Conservation (phyloP, 2,329 filamentous ascomycete genomes). For the Trichophyton verrucosum region DNA sequence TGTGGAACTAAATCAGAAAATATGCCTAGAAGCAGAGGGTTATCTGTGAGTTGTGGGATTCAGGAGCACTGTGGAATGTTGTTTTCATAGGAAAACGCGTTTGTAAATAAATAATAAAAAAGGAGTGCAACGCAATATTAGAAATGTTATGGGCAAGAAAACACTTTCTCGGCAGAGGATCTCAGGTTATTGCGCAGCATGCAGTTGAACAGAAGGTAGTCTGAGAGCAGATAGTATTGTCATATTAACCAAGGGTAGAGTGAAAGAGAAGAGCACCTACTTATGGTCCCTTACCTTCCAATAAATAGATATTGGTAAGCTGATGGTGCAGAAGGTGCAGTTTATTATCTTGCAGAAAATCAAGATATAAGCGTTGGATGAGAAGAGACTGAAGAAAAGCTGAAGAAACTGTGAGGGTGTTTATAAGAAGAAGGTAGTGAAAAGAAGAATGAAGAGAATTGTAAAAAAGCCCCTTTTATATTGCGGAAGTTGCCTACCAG, state of each 20-base stretch:
- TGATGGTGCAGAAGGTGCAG: neutral
- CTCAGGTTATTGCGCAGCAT: neutral
- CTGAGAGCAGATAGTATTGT: neutral
- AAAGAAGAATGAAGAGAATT: neutral
- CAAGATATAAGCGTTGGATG: neutral
- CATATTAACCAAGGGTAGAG: neutral
- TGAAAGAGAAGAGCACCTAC: neutral
- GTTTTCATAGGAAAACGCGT: neutral
- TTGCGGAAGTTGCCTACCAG: neutral
- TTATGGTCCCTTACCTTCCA: neutral
- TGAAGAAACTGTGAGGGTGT: neutral
- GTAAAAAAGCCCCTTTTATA: neutral
- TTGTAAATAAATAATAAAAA: neutral
- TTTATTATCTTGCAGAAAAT: neutral
- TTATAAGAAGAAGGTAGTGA: neutral
- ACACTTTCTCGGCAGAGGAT: neutral
- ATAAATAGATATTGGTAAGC: too few species aligned
- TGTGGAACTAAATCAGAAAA: neutral
- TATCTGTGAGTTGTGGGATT: neutral
- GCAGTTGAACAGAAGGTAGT: neutral
- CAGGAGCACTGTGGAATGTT: neutral
- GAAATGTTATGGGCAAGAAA: neutral
- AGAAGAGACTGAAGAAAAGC: neutral
- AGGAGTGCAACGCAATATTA: neutral
- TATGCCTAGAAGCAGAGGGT: neutral